A percentile compares a stretch with the other conserved stretches of the same genome.
Evolutionary conservation across 176 grass and related monocot species (phyloP).

Genomic region (Pontederia crassipes): DNA sequence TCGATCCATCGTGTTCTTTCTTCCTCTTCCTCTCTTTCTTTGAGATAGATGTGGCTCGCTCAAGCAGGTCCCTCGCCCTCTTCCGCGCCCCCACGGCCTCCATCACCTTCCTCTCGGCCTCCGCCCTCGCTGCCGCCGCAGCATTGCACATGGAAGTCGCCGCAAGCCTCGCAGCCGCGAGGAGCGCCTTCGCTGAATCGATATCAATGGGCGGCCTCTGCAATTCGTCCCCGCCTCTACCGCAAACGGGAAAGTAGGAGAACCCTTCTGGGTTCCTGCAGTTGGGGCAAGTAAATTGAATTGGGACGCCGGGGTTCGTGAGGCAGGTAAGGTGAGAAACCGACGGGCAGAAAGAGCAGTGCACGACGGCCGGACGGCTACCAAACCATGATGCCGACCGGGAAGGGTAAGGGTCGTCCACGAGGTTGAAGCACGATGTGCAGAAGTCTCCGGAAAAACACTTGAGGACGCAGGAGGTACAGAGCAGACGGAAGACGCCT

Average conservation of each 20-base stretch:
- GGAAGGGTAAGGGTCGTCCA: slow-evolving; percentile 12
- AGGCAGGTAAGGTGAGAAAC: slow-evolving; percentile 9
- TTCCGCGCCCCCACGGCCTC: slow-evolving; percentile 56
- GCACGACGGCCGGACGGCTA: background rate
- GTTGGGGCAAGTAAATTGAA: slow-evolving; percentile 32
- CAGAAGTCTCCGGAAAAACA: slow-evolving; percentile 56
- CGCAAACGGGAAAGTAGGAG: slow-evolving; percentile 14
- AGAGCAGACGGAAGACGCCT: slow-evolving; percentile 58
- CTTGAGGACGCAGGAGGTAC: slow-evolving; percentile 81
- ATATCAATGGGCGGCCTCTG: slow-evolving; percentile 7
- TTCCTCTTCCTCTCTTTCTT: slow-evolving; percentile 12
- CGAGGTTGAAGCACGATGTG: slow-evolving; percentile 51
- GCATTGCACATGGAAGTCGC: slow-evolving; percentile 47
- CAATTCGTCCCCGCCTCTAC: background rate
- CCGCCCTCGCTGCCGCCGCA: slow-evolving; percentile 28
- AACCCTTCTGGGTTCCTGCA: slow-evolving; percentile 31
- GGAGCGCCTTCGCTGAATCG: slow-evolving; percentile 38
- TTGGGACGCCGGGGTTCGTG: background rate
- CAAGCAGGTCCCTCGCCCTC: slow-evolving; percentile 53
- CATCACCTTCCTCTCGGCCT: slow-evolving; percentile 45
- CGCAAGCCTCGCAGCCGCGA: slow-evolving; percentile 47
- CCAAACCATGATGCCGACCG: background rate
- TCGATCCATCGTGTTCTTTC: background rate
- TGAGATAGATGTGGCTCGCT: slow-evolving; percentile 16
- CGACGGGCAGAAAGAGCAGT: slow-evolving; percentile 37